Percentiles rank a stretch among this genome's conserved stretches.
Conservation (phyloP, 2,329 filamentous ascomycete genomes). For the Sordariomycetes sp. region DNA sequence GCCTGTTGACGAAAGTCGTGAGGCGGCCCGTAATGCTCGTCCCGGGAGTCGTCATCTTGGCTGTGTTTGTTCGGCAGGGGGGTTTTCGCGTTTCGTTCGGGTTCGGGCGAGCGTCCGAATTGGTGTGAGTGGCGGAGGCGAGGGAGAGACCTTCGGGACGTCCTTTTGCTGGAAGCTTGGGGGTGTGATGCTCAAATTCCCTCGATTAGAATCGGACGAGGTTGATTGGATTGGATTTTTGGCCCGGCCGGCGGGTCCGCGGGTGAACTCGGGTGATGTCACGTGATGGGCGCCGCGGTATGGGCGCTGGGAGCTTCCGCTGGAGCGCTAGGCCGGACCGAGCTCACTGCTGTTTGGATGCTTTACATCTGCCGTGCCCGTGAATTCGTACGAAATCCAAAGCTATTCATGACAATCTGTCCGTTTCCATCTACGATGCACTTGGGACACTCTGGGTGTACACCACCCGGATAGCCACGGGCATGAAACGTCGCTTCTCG, state of each 20-base stretch:
- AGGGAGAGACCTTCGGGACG: background rate
- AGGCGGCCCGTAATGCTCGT: background rate
- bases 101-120: background rate
- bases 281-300: background rate
- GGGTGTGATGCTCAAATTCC: slow-evolving; percentile 1
- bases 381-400: too few relatives aligned
- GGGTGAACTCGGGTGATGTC: slow-evolving; percentile 4
- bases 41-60: background rate
- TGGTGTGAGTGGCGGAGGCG: background rate
- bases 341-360: background rate
- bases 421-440: too few relatives aligned
- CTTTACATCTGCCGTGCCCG: too few relatives aligned
- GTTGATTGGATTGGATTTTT: slow-evolving; percentile 5
- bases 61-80: background rate
- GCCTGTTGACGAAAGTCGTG: background rate
- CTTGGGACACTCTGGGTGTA: too few relatives aligned
- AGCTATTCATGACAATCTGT: too few relatives aligned
- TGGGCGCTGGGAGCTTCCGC: background rate
- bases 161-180: background rate
- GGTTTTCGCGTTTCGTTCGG: background rate
- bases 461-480: too few relatives aligned
- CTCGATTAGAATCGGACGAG: slow-evolving; percentile 5
- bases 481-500: too few relatives aligned
- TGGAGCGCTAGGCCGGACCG: background rate
- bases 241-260: background rate